Conservation (phyloP, 495 filamentous ascomycete species). For the Penicillium longicatenatum region DNA sequence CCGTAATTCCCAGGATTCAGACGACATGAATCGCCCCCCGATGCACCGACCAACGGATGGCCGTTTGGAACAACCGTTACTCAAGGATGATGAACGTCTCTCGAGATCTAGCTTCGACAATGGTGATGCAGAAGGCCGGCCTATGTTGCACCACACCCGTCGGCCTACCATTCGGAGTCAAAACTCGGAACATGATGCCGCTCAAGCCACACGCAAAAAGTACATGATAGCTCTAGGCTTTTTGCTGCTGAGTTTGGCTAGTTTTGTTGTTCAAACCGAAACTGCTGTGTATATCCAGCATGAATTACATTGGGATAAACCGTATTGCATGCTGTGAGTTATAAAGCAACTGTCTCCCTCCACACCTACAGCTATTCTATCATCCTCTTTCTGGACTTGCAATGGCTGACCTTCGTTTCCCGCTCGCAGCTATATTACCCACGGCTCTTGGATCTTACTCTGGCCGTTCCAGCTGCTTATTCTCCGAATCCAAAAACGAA, state of each 20-base stretch:
- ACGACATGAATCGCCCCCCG: conserved; percentile 51
- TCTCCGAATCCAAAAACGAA: conserved; percentile 70
- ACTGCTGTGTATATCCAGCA: conserved; percentile 92
- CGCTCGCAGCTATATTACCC: conserved; percentile 73
- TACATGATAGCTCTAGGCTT: conserved; percentile 87
- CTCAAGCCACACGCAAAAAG: conserved; percentile 69
- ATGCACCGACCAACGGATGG: conserved; percentile 52
- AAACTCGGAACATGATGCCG: conserved; percentile 58
- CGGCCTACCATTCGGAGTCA: conserved; percentile 62
- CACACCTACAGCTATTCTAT: not conserved
- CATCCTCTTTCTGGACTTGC: conserved; percentile 2
- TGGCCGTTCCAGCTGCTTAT: conserved; percentile 85
- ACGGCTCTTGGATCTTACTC: conserved; percentile 87
- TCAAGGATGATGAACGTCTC: conserved; percentile 55
- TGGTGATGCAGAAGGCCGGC: conserved; percentile 39
- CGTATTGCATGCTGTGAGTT: conserved; percentile 94
- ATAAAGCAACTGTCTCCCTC: not conserved
- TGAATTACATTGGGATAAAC: conserved; percentile 88
- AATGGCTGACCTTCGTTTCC: conserved; percentile 19
- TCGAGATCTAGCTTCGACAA: conserved; percentile 42
- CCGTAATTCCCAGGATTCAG: conserved; percentile 37
- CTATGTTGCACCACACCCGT: conserved; percentile 48
- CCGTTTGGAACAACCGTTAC: conserved; percentile 55
- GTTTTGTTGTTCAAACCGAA: conserved; percentile 90
- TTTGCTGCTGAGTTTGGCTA: conserved; percentile 73